Conservation (phyloP, 2,329 filamentous ascomycete species). For the Arthrobotrys sinensis region DNA sequence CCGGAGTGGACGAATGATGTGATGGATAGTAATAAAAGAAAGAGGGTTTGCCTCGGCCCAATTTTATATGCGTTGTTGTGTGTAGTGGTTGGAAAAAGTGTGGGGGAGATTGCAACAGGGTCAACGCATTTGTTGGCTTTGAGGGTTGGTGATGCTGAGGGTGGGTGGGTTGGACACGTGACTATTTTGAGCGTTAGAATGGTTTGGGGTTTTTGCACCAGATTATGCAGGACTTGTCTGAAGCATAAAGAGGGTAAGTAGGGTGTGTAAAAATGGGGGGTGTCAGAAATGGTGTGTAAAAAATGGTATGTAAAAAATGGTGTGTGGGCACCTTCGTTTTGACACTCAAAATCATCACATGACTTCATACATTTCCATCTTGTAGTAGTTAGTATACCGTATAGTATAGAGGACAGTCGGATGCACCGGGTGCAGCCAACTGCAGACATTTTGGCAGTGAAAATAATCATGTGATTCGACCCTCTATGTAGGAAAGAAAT, state of each 20-base stretch:
- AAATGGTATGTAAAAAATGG: not conserved
- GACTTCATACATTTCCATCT: too few species aligned
- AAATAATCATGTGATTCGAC: not conserved
- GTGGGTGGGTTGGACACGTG: too few species aligned
- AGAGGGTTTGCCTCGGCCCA: conserved; percentile 52
- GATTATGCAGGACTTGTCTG: too few species aligned
- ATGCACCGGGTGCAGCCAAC: too few species aligned
- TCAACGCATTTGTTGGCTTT: conserved; percentile 4
- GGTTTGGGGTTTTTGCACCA: too few species aligned
- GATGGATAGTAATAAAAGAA: conserved; percentile 4
- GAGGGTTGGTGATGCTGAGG: not conserved
- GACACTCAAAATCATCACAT: too few species aligned
- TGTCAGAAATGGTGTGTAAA: not conserved
- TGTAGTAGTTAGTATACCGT: too few species aligned
- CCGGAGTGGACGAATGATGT: conserved; percentile 26
- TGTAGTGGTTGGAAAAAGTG: conserved; percentile 14
- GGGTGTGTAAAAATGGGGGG: too few species aligned
- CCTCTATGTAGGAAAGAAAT: not conserved
- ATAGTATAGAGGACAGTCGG: too few species aligned
- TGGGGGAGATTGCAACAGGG: conserved; percentile 21
- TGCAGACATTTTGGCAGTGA: not conserved
- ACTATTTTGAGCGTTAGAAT: too few species aligned
- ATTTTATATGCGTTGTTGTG: conserved; percentile 29
- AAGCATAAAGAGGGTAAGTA: not conserved
- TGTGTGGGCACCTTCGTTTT: too few species aligned